phyloP scores from a whole-genome alignment of 2,329 filamentous ascomycete species.

The Mycocentrospora acerina region DNA sequence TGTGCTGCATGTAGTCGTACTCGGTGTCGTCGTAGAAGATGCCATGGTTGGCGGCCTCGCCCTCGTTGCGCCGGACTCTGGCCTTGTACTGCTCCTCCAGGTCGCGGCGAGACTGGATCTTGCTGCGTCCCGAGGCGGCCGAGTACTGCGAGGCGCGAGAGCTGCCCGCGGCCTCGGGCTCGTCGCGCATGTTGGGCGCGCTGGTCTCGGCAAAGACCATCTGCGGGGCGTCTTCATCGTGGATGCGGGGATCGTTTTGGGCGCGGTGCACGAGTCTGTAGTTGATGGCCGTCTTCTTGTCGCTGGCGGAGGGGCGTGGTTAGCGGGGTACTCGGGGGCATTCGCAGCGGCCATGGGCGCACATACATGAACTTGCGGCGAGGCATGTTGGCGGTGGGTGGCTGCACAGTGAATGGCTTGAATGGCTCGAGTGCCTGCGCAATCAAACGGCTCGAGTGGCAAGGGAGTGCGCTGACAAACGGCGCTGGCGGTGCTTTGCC shows the following conservation, averaged over 20 bases:
- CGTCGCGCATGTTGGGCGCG: slow-evolving; percentile 41
- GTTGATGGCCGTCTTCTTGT: slow-evolving; percentile 91
- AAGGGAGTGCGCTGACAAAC: slow-evolving; percentile 36
- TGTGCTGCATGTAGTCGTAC: slow-evolving; percentile 99
- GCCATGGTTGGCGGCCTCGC: slow-evolving; percentile 91
- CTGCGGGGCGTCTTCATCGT: slow-evolving; percentile 83
- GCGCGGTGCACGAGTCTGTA: slow-evolving; percentile 94
- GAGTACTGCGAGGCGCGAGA: slow-evolving; percentile 48
- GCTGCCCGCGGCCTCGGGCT: slow-evolving; percentile 48
- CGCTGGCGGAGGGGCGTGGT: slow-evolving; percentile 55
- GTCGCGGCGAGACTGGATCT: slow-evolving; percentile 71
- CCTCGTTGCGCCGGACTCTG: slow-evolving; percentile 81
- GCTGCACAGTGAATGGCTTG: too few species aligned
- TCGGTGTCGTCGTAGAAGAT: slow-evolving; percentile 92
- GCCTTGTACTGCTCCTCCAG: slow-evolving; percentile 73
- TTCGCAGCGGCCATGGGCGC: slow-evolving; percentile 25
- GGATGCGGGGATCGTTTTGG: slow-evolving; percentile 95
- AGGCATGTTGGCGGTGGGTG: slow-evolving; percentile 61
- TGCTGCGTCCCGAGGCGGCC: slow-evolving; percentile 44
- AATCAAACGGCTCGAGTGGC: not conserved
- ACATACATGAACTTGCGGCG: slow-evolving; percentile 70
- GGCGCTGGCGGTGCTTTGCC: slow-evolving; percentile 12
- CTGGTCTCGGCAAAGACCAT: slow-evolving; percentile 80
- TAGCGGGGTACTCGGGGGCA: slow-evolving; percentile 25
- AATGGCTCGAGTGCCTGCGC: too few species aligned